Conservation (phyloP, 257 asterid genomes). For the Euphrasia confusa region DNA sequence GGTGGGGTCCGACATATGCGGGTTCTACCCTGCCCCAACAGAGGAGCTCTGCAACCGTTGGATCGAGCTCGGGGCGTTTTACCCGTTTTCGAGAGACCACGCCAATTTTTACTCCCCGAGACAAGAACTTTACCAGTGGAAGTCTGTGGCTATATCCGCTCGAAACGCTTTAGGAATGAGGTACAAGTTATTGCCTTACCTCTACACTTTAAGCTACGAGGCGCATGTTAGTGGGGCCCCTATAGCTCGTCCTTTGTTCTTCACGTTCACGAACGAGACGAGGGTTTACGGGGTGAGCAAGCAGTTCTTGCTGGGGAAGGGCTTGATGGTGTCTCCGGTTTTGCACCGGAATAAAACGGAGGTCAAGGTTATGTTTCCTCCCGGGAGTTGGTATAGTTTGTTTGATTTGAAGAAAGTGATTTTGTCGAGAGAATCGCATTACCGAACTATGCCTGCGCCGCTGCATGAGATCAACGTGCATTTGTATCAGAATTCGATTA, state of each 20-base stretch:
- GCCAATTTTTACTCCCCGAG: constrained; percentile 85
- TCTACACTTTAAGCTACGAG: constrained; percentile 75
- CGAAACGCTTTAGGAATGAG: constrained; percentile 91
- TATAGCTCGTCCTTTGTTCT: constrained; percentile 81
- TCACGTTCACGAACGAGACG: constrained; percentile 52
- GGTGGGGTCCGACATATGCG: constrained; percentile 98
- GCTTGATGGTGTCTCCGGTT: constrained; percentile 87
- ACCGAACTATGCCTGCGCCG: constrained; percentile 61
- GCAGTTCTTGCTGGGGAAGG: constrained; percentile 76
- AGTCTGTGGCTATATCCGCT: constrained; percentile 76
- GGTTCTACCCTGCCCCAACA: constrained; percentile 80
- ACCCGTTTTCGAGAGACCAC: constrained; percentile 93
- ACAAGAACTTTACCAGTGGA: constrained; percentile 98
- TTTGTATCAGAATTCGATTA: constrained; percentile 62
- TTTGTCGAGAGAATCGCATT: constrained; percentile 35
- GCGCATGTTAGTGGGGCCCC: constrained; percentile 84
- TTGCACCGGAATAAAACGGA: constrained; percentile 41
- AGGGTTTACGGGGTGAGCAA: constrained; percentile 66
- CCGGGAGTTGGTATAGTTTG: constrained; percentile 75
- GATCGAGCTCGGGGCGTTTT: constrained; percentile 93
- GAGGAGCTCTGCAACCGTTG: constrained; percentile 98
- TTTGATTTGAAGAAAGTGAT: constrained; percentile 74
- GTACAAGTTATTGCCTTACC: constrained; percentile 69
- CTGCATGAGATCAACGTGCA: constrained; percentile 68
- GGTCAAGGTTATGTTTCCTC: constrained; percentile 63